phyloP scores from a whole-genome alignment of 371 early-diverging fungal species.

The Mortierella polycephala region DNA sequence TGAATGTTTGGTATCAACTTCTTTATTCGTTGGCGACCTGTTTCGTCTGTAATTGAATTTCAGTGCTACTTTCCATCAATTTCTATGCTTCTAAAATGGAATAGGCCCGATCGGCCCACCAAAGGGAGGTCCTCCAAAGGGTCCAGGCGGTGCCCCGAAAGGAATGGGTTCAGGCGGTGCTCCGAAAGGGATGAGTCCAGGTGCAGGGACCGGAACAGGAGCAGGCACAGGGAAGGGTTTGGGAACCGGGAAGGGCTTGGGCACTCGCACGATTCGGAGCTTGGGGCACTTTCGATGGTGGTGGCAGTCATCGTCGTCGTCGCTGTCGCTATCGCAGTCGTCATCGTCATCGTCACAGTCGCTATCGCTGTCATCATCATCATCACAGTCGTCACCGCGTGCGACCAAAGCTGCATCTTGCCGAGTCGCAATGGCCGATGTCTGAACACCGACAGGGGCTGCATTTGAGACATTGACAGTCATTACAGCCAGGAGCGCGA shows the following conservation, averaged over 20 bases:
- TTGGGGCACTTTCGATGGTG: background rate
- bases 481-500: slow-evolving; percentile 10
- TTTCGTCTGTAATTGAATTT: no score
- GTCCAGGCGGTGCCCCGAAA: no score
- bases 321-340: slow-evolving; percentile 6
- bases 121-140: no score
- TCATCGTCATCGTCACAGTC: slow-evolving; percentile 5
- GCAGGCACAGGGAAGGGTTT: slow-evolving; percentile 10
- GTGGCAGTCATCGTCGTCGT: slow-evolving; percentile 5
- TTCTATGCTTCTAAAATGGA: no score
- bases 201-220: slow-evolving; percentile 6
- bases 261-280: background rate
- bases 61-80: no score
- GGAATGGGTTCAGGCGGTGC: background rate
- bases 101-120: no score
- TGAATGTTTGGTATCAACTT: no score
- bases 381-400: background rate
- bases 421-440: background rate
- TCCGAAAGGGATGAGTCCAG: slow-evolving; percentile 4
- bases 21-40: no score
- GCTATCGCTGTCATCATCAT: background rate
- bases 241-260: slow-evolving; percentile 8
- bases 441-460: slow-evolving; percentile 6
- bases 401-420: background rate
- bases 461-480: slow-evolving; percentile 12